Evolutionary conservation across 345 rosid species (phyloP).

Genomic region (Moricandia arvensis): DNA sequence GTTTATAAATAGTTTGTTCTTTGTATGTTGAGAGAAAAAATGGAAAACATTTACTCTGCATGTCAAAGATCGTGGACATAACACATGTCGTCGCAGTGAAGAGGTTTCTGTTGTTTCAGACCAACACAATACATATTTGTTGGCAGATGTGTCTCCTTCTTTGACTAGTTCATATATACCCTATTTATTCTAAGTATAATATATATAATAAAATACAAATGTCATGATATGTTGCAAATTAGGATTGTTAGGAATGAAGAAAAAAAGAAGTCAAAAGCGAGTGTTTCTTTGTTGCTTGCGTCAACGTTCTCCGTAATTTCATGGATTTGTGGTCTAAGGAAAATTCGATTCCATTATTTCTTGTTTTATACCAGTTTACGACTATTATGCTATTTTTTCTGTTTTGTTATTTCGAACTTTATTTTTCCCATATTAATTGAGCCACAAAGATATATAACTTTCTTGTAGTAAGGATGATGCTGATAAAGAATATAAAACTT

Average conservation of each 20-base stretch:
- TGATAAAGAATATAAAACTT: not conserved
- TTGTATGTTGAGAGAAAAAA: not conserved
- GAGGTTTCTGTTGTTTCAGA: constrained; percentile 15
- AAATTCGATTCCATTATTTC: too few relatives aligned
- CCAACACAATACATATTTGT: constrained; percentile 13
- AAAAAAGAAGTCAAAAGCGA: not conserved
- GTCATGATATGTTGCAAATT: not conserved
- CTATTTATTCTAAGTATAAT: not conserved
- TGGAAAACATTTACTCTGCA: not conserved
- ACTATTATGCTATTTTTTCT: too few relatives aligned
- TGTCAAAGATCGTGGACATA: constrained; percentile 5
- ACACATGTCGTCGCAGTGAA: constrained; percentile 1
- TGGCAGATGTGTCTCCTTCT: constrained; percentile 28
- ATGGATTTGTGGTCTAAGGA: constrained; percentile 18
- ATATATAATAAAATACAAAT: not conserved
- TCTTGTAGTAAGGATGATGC: not conserved
- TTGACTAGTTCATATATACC: constrained; percentile 1
- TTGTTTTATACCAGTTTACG: not conserved
- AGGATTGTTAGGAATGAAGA: not conserved
- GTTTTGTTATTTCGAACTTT: not conserved
- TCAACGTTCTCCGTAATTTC: constrained; percentile 13
- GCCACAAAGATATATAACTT: not conserved
- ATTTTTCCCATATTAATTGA: not conserved
- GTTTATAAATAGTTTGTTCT: not conserved
- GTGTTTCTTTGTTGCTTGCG: constrained; percentile 13